Evolutionary conservation across 345 rosid genomes (phyloP).

Genomic region (Acer saccharum): DNA sequence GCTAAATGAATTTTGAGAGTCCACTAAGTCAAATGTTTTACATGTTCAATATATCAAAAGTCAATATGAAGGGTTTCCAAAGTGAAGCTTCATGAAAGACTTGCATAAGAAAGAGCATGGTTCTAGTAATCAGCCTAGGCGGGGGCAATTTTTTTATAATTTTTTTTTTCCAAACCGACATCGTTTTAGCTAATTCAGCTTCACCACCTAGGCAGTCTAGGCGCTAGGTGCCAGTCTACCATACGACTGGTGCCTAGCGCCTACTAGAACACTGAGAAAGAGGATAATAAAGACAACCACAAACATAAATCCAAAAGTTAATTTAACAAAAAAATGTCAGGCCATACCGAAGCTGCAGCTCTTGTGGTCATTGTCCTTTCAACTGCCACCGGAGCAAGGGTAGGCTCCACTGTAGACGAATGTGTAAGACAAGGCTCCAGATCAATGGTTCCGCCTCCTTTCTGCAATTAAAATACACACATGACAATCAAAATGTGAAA

Average conservation of each 20-base stretch:
- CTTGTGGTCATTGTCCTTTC: slow-evolving; percentile 99
- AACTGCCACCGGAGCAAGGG: slow-evolving; percentile 98
- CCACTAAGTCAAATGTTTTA: not conserved
- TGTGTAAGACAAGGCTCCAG: slow-evolving; percentile 96
- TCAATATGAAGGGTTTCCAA: not conserved
- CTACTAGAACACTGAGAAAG: not conserved
- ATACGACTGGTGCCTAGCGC: too few species aligned
- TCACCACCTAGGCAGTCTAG: too few species aligned
- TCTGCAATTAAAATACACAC: slow-evolving; percentile 50
- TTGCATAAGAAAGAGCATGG: not conserved
- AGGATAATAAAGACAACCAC: not conserved
- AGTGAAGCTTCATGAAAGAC: not conserved
- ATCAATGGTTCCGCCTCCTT: slow-evolving; percentile 95
- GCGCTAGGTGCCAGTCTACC: too few species aligned
- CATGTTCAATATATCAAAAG: not conserved
- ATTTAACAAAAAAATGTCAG: not conserved
- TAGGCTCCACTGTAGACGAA: slow-evolving; percentile 94
- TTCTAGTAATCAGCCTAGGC: too few species aligned
- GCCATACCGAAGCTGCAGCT: slow-evolving; percentile 96
- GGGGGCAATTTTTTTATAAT: too few species aligned
- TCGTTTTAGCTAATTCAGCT: too few species aligned
- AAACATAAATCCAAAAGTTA: not conserved
- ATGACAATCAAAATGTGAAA: not conserved
- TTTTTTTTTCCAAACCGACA: too few species aligned
- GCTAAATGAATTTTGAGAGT: not conserved